Conservation (phyloP, 2,329 filamentous ascomycete genomes). For the Neopestalotiopsis rosae region DNA sequence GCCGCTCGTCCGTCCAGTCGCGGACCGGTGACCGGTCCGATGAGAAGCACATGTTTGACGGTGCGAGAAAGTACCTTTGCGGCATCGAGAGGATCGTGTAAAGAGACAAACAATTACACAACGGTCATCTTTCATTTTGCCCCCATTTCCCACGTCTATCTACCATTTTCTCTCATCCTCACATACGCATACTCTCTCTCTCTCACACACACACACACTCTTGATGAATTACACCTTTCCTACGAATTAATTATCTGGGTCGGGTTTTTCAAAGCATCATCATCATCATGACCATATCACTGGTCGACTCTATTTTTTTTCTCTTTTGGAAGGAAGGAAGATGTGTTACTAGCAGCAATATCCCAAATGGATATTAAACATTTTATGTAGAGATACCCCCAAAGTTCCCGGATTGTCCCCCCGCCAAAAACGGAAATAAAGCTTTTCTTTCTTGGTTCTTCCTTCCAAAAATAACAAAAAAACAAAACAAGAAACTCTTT, state of each 20-base stretch:
- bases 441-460: not conserved
- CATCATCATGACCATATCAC: no score
- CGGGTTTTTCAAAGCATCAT: no score
- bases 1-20: not conserved
- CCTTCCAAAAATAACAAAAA: not conserved
- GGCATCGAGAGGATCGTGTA: conserved; percentile 15
- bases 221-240: not conserved
- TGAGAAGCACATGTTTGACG: conserved; percentile 16
- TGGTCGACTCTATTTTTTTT: not conserved
- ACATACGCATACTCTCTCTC: not conserved
- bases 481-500: not conserved
- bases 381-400: conserved; percentile 3
- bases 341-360: conserved; percentile 1
- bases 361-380: not conserved
- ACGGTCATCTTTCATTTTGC: not conserved
- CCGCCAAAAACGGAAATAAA: not conserved
- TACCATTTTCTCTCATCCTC: not conserved
- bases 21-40: not conserved
- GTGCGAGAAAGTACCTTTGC: conserved; percentile 17
- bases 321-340: not conserved
- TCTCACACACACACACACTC: not conserved
- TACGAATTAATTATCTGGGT: not conserved
- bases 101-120: not conserved
- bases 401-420: not conserved
- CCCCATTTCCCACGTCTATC: not conserved